Conservation (phyloP, 2,329 filamentous ascomycete species). For the Colletotrichum noveboracense region DNA sequence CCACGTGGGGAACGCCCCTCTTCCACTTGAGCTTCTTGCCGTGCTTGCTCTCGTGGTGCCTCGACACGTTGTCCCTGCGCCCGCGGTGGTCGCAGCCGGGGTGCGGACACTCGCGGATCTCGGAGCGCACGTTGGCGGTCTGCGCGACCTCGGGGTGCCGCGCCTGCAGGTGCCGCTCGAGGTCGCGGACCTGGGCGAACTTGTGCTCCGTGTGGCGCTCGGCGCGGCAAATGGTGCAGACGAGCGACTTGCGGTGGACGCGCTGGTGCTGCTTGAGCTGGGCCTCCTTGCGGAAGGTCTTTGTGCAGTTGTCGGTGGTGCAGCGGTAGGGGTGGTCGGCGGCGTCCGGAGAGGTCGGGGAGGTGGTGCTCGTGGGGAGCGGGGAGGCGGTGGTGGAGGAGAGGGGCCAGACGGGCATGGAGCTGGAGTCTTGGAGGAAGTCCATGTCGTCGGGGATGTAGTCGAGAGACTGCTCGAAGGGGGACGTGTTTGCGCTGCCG, state of each 20-base stretch:
- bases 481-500: constrained; percentile 16
- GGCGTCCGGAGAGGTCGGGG: constrained; percentile 1
- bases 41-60: constrained; percentile 24
- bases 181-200: constrained; percentile 25
- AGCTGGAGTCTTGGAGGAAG: background rate
- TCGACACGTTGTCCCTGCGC: constrained; percentile 23
- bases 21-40: constrained; percentile 24
- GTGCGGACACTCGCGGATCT: constrained; percentile 20
- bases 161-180: constrained; percentile 25
- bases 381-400: background rate
- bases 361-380: background rate
- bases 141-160: constrained; percentile 20
- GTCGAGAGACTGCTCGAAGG: constrained; percentile 10
- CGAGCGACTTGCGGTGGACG: constrained; percentile 23
- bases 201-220: constrained; percentile 21
- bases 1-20: constrained; percentile 18
- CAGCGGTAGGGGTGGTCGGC: constrained; percentile 14
- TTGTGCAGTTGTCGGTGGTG: constrained; percentile 19
- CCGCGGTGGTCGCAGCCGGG: constrained; percentile 22
- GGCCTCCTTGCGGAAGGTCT: constrained; percentile 23
- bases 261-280: constrained; percentile 25
- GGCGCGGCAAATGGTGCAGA: constrained; percentile 21
- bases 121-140: constrained; percentile 20
- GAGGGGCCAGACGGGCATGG: background rate
- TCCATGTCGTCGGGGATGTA: constrained; percentile 3